Evolutionary conservation across 495 filamentous ascomycete species (phyloP).

Genomic region (Trichoderma parareesei): DNA sequence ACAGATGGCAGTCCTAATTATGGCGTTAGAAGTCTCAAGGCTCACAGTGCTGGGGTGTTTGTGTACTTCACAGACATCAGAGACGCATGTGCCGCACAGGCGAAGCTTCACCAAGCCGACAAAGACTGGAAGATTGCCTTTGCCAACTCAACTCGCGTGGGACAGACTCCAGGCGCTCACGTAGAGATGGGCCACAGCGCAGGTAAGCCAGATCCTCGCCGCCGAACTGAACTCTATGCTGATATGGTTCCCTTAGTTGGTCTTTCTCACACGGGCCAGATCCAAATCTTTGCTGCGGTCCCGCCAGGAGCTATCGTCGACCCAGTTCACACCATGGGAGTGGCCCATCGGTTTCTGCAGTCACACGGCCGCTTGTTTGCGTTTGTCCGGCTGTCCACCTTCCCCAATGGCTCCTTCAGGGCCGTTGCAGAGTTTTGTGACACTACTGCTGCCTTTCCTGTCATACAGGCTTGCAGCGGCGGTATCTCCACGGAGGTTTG

Average conservation of each 20-base stretch:
- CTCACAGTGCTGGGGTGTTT: constrained; percentile 33
- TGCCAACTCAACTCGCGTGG: constrained; percentile 27
- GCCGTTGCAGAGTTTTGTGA: constrained; percentile 52
- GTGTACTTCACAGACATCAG: constrained; percentile 50
- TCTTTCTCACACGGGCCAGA: constrained; percentile 27
- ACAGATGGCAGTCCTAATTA: constrained; percentile 20
- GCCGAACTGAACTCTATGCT: background rate
- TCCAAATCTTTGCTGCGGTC: constrained; percentile 36
- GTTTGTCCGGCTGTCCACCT: constrained; percentile 30
- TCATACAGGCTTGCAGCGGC: constrained; percentile 35
- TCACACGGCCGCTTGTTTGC: constrained; percentile 48
- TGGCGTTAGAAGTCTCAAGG: constrained; percentile 24
- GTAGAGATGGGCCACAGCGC: constrained; percentile 26
- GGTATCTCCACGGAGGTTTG: constrained; percentile 40
- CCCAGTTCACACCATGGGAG: constrained; percentile 28
- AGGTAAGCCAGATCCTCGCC: background rate
- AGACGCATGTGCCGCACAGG: constrained; percentile 43
- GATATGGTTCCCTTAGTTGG: background rate
- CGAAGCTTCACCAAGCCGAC: constrained; percentile 33
- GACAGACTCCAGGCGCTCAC: background rate
- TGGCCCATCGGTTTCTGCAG: constrained; percentile 39
- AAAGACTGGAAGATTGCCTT: constrained; percentile 45
- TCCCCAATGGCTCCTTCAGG: constrained; percentile 29
- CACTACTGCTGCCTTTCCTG: constrained; percentile 26
- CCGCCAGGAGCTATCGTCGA: constrained; percentile 19